Base-by-base conservation (phyloP, 1,284 basidiomycete species). In the Gomphus sp. region DNA sequence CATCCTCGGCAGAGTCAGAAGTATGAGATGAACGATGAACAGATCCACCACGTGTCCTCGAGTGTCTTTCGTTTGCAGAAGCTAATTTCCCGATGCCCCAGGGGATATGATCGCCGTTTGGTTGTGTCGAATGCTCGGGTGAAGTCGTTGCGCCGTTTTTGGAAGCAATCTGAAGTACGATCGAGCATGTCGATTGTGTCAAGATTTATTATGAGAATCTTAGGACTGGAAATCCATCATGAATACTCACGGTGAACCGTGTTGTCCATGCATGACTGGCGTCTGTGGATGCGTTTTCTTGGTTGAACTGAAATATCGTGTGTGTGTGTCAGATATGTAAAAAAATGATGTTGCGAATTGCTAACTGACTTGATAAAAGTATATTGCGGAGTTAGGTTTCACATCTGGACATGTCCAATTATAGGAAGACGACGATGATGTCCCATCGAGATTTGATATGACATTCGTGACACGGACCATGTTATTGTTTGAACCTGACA, bases 311-410 rank as follows among this genome's bases (percentile, higher is more conserved):
- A 14, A 33, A 33, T 33, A 3, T n/a, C 3, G 7, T n/a, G n/a
- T n/a, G n/a, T n/a, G n/a, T n/a, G 25, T 31, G 10, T 49, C 25
- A 49, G 48, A 31, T 1, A 45, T 25, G 8, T 45, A 18, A 22
- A 18, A 49, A 49, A n/a, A n/a, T n/a, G 4, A 49, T 31, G 43
- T n/a, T 25, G 33, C 12, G 11, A 45, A 54, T 56, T 5, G 48
- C 18, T 5, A 22, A 18, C 56, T 28, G 60, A 73, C 73, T 68
- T 89, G 86, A 71, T 88, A 90, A 75, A 92, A 91, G 73, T 90
- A 92, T 64, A 91, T 84, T 28, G 81, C 70, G 2, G 89, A 70
- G 61, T 73, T 69, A 1, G 73, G 74, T 36, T 67, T 61, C 0
- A 76, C 72, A n/a, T 71, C 62, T 1, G 74, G 74, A 59, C 73